These are phyloP conservation scores for Rubroboletus pulcherrimus DNA, from an alignment of 768 basidiomycete species.

Conservation along the genomic window DNA sequence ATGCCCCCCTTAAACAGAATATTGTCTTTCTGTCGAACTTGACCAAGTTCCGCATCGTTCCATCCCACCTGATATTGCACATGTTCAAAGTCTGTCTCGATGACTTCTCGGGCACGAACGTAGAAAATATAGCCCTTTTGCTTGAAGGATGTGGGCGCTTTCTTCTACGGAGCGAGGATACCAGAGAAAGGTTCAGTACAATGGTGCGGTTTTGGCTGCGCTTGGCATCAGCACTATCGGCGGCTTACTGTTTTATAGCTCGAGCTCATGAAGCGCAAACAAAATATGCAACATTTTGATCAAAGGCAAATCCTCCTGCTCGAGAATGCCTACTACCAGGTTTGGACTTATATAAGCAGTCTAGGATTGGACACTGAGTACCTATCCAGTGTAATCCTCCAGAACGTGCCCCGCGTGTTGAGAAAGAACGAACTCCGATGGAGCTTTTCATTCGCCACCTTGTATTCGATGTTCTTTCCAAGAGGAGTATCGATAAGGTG, in stretches of 20 bases:
- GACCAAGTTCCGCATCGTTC: slow-evolving; percentile 94
- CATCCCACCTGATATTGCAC: slow-evolving; percentile 87
- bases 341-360: slow-evolving; percentile 25
- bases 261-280: slow-evolving; percentile 93
- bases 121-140: slow-evolving; percentile 89
- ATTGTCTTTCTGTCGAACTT: slow-evolving; percentile 83
- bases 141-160: slow-evolving; percentile 95
- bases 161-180: slow-evolving; percentile 82
- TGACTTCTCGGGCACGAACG: slow-evolving; percentile 88
- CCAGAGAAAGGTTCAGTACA: slow-evolving; percentile 76
- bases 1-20: slow-evolving; percentile 53
- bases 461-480: slow-evolving; percentile 89
- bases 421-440: slow-evolving; percentile 80
- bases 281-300: slow-evolving; percentile 90
- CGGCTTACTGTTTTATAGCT: slow-evolving; percentile 49
- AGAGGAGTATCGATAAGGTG: slow-evolving; percentile 95
- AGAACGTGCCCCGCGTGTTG: slow-evolving; percentile 80
- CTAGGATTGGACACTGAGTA: slow-evolving; percentile 9
- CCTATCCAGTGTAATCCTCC: slow-evolving; percentile 86
- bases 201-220: slow-evolving; percentile 55
- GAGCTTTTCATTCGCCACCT: slow-evolving; percentile 95
- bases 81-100: slow-evolving; percentile 97
- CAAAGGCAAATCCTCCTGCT: slow-evolving; percentile 83
- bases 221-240: background rate
- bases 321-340: slow-evolving; percentile 98